These are phyloP conservation scores for Coniochaeta sp. DNA, from an alignment of 2,329 filamentous ascomycete genomes.

Conservation along the genomic window DNA sequence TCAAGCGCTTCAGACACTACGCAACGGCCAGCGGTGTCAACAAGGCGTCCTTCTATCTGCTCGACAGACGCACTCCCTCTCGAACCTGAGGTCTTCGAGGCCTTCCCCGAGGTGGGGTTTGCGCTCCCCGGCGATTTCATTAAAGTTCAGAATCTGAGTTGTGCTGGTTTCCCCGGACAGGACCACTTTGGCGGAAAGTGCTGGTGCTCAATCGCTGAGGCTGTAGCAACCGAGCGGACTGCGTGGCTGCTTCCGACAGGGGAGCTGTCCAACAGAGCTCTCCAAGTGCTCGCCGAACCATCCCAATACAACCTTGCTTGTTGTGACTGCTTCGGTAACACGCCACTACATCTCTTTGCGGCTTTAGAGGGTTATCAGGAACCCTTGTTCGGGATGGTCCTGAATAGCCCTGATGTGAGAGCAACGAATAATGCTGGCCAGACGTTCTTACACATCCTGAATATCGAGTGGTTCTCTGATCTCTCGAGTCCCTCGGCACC, in stretches of 20 bases:
- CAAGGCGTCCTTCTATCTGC: conserved; percentile 6
- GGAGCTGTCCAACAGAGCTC: conserved; percentile 18
- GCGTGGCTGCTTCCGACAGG: conserved; percentile 20
- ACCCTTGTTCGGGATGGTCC: conserved; percentile 18
- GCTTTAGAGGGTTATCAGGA: conserved; percentile 22
- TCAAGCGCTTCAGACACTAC: conserved; percentile 12
- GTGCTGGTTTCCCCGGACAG: conserved; percentile 16
- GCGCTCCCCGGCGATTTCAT: conserved; percentile 44
- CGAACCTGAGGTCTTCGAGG: conserved; percentile 8
- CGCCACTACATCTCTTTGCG: conserved; percentile 37
- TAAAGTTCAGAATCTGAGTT: conserved; percentile 17
- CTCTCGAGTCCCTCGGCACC: conserved; percentile 14
- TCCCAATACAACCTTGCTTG: conserved; percentile 14
- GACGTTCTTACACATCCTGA: conserved; percentile 39
- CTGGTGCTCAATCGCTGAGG: conserved; percentile 23
- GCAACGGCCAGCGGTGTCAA: conserved; percentile 1
- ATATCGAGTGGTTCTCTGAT: conserved; percentile 23
- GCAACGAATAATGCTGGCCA: conserved; percentile 37
- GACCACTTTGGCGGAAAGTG: conserved; percentile 17
- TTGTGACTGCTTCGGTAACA: conserved; percentile 39
- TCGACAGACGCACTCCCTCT: neutral
- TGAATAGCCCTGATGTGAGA: conserved; percentile 12
- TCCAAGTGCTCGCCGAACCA: conserved; percentile 13
- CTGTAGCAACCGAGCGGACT: conserved; percentile 10
- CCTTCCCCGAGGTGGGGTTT: conserved; percentile 15